Percentiles rank a stretch among this genome's conserved stretches.
phyloP scores from a whole-genome alignment of 192 early-diverging fungal species.

The Coemansia asiatica region DNA sequence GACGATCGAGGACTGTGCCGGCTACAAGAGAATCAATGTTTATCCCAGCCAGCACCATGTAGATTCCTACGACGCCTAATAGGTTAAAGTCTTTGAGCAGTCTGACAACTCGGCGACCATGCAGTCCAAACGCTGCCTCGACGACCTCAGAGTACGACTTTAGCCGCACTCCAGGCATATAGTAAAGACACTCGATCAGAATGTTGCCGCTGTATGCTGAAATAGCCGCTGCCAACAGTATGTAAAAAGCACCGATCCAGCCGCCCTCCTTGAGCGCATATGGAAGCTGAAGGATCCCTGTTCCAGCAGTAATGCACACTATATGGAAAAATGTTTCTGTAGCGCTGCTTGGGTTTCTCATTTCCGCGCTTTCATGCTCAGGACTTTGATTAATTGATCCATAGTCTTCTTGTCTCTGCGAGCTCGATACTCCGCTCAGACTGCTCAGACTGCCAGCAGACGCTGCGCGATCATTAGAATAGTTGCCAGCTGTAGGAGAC shows the following conservation, averaged over 20 bases:
- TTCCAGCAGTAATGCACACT: constrained; percentile 75
- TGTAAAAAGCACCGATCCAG: constrained; percentile 72
- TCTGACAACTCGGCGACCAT: constrained; percentile 60
- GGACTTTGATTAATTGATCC: background rate
- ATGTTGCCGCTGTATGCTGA: constrained; percentile 71
- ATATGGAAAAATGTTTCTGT: constrained; percentile 53
- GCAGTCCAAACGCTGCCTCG: constrained; percentile 67
- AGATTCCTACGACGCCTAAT: constrained; percentile 69
- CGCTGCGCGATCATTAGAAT: too few species aligned
- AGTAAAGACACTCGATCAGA: constrained; percentile 73
- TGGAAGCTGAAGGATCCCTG: constrained; percentile 80
- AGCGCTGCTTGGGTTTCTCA: constrained; percentile 24
- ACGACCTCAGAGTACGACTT: constrained; percentile 67
- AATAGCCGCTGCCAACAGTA: constrained; percentile 69
- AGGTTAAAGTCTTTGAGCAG: constrained; percentile 61
- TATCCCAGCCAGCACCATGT: constrained; percentile 73
- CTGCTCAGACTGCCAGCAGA: too few species aligned
- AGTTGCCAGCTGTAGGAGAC: background rate
- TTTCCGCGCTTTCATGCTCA: background rate
- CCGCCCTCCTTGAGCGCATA: constrained; percentile 75
- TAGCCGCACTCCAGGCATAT: constrained; percentile 61
- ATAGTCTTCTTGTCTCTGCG: background rate
- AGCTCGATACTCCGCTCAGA: background rate
- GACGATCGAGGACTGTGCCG: constrained; percentile 32
- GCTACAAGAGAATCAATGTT: constrained; percentile 63